phyloP scores from a whole-genome alignment of 2,329 filamentous ascomycete genomes.

The Aureobasidium sp. region DNA sequence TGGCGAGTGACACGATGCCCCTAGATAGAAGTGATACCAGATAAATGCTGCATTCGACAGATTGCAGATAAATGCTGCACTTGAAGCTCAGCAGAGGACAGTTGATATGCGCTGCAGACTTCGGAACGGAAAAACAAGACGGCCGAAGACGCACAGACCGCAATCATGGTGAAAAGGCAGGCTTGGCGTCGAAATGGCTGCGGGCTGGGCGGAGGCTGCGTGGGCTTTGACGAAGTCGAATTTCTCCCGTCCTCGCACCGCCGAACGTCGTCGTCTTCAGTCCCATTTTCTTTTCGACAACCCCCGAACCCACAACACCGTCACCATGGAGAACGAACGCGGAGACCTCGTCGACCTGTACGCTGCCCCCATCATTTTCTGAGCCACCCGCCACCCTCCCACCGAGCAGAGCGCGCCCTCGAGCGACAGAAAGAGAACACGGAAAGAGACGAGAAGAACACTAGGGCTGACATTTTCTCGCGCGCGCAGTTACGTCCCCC shows the following conservation, averaged over 20 bases:
- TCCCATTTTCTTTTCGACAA: conserved; percentile 15
- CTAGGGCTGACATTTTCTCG: conserved; percentile 13
- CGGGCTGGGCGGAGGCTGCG: background rate
- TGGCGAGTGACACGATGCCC: too few relatives aligned
- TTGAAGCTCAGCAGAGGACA: background rate
- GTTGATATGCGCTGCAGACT: background rate
- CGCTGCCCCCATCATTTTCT: conserved; percentile 32
- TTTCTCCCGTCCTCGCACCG: conserved; percentile 2
- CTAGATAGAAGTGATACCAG: background rate
- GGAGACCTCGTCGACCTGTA: conserved; percentile 99
- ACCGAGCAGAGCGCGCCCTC: background rate
- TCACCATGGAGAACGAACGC: conserved; percentile 99
- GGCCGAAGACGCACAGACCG: background rate
- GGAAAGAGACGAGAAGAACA: background rate
- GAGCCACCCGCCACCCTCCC: conserved; percentile 1
- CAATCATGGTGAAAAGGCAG: background rate
- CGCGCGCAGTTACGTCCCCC: conserved; percentile 76
- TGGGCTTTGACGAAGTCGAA: conserved; percentile 4
- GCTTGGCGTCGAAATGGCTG: conserved; percentile 10
- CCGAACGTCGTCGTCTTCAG: conserved; percentile 12
- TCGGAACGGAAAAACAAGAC: background rate
- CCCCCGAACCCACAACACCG: conserved; percentile 30
- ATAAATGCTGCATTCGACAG: background rate
- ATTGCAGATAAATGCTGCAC: background rate
- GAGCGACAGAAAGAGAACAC: conserved; percentile 4